Conservation (phyloP, 306 rosid genomes). For the Hylodesmum podocarpum region DNA sequence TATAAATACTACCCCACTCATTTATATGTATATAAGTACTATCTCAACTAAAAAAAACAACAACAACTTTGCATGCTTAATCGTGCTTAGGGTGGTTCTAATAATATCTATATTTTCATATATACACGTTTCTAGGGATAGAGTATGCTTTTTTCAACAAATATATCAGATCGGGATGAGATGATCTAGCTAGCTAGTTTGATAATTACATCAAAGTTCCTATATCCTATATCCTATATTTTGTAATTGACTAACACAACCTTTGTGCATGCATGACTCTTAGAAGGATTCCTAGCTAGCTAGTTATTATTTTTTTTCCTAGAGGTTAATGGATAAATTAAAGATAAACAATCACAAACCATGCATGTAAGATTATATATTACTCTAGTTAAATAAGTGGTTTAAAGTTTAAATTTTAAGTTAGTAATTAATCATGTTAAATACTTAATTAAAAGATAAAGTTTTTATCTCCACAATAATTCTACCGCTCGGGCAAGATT, state of each 20-base stretch:
- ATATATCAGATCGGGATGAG: background rate
- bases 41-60: no score
- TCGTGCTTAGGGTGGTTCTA: background rate
- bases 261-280: background rate
- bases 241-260: background rate
- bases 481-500: no score
- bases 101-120: background rate
- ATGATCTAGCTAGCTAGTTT: background rate
- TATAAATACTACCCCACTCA: no score
- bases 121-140: background rate
- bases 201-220: background rate
- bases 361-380: no score
- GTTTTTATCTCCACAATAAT: no score
- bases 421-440: no score
- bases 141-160: conserved; percentile 4
- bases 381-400: no score
- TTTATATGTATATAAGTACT: no score
- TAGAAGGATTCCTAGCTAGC: background rate
- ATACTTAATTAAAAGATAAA: no score
- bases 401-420: no score
- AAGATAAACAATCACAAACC: no score
- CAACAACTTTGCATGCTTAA: background rate
- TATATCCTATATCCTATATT: background rate
- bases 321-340: background rate
- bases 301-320: background rate